Base-by-base conservation (phyloP, 768 basidiomycete genomes). In the Mycena venus region DNA sequence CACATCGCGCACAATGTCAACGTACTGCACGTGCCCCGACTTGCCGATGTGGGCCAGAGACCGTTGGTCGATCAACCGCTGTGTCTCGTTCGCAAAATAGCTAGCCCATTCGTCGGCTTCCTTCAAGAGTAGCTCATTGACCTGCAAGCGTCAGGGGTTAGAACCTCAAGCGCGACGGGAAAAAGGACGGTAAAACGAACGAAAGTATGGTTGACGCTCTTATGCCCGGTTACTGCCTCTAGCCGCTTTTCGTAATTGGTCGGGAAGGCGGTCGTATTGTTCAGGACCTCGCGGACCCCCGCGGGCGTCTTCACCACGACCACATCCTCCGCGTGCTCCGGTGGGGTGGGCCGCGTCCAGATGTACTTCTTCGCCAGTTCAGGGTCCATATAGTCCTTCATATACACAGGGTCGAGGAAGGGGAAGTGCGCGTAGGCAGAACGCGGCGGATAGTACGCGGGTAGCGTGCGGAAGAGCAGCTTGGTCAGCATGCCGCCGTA, bases 391-490 rank as follows among this genome's bases (percentile, higher is more conserved):
- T 81, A 78, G 3, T 82, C 74, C 74, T 87, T 80, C 86, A 92
- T 88, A 69, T 75, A 82, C 21, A 79, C 79, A 36, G 95, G 95
- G 5, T 89, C 90, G 78, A 93, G 79, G 88, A 97, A 93, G 12
- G 96, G 95, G 88, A 96, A 96, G 79, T 93, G 92, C 2, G 91
- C 94, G 78, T 95, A 94, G 3, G 88, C 87, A 14, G 91, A 93
- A 19, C 89, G 87, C 27, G 86, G 83, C 14, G 91, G 89, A 81
- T 93, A 96, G 74, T 93, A 86, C 25, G 91, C 83, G 0, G 95
- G 95, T 34, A 96, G 85, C 23, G 90, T 91, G 59, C 90, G 88
- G 87, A 93, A 93, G 65, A 96, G 88, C 31, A 96, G 84, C 78
- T 91, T 93, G 19, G 90, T 90, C 72, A 96, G 87, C 83, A 94